Evolutionary conservation across 1,139 yeast genomes (phyloP).

Genomic region (Diutina sp.): DNA sequence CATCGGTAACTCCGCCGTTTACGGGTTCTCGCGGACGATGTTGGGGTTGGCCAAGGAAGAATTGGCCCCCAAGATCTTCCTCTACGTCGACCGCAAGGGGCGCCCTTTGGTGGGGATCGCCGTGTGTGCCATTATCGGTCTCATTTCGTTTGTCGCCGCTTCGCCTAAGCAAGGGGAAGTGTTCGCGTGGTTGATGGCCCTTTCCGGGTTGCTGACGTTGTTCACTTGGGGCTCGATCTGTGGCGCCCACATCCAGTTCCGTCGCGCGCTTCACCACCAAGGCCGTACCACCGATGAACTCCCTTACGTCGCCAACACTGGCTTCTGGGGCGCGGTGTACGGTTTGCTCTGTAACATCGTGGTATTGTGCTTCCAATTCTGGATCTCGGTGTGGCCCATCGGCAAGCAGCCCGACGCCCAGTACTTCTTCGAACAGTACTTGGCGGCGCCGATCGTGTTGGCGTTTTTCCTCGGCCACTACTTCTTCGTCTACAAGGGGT

Average conservation of each 20-base stretch:
- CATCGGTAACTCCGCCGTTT: constrained; percentile 33
- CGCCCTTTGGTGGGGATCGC: constrained; percentile 29
- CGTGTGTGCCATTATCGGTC: constrained; percentile 22
- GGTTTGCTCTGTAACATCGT: constrained; percentile 17
- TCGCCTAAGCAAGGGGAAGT: constrained; percentile 23
- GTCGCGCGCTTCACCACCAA: constrained; percentile 22
- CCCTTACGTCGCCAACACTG: constrained; percentile 26
- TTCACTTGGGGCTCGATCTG: constrained; percentile 32
- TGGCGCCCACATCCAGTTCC: constrained; percentile 25
- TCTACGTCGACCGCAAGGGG: constrained; percentile 27
- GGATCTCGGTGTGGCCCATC: constrained; percentile 28
- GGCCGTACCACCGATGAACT: constrained; percentile 19
- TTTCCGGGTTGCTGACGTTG: constrained; percentile 28
- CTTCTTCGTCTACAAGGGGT: constrained; percentile 36
- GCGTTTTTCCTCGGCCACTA: constrained; percentile 47
- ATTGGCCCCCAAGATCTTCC: constrained; percentile 22
- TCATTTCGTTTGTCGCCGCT: constrained; percentile 29
- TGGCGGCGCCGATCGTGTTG: constrained; percentile 50
- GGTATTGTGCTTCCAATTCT: constrained; percentile 27
- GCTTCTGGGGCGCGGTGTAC: constrained; percentile 24
- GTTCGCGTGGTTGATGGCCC: constrained; percentile 28
- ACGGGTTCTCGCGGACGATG: constrained; percentile 30
- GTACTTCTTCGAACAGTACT: constrained; percentile 47
- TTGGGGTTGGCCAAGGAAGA: constrained; percentile 29
- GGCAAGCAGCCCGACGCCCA: constrained; percentile 19